Evolutionary conservation across 2,329 filamentous ascomycete genomes (phyloP).

Genomic region (Trichoderma sp.): DNA sequence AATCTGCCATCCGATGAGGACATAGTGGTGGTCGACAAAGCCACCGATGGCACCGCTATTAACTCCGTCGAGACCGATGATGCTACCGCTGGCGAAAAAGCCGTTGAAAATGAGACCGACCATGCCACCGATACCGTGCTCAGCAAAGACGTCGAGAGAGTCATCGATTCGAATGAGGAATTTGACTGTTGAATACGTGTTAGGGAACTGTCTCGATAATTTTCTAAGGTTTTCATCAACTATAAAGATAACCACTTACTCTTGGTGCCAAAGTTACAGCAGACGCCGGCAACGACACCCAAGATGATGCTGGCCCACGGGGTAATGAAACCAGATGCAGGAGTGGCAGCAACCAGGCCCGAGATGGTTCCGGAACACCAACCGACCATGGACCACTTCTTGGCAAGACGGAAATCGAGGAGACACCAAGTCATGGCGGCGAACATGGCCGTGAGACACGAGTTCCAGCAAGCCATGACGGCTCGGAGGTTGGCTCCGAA

Average conservation of each 20-base stretch:
- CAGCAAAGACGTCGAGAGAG: slow-evolving; percentile 69
- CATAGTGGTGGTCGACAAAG: slow-evolving; percentile 72
- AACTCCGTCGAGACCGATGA: slow-evolving; percentile 73
- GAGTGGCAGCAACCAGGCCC: slow-evolving; percentile 67
- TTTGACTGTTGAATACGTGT: slow-evolving; percentile 44
- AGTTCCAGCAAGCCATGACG: slow-evolving; percentile 97
- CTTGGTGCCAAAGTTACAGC: slow-evolving; percentile 68
- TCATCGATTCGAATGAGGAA: slow-evolving; percentile 65
- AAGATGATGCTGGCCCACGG: slow-evolving; percentile 66
- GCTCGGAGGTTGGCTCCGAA: slow-evolving; percentile 94
- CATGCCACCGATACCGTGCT: slow-evolving; percentile 67
- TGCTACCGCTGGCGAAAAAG: slow-evolving; percentile 65
- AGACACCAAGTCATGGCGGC: slow-evolving; percentile 90
- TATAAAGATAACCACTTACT: slow-evolving; percentile 27
- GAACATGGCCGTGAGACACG: slow-evolving; percentile 88
- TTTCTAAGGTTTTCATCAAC: neutral
- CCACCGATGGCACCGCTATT: slow-evolving; percentile 67
- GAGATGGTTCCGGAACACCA: slow-evolving; percentile 72
- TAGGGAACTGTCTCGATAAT: neutral
- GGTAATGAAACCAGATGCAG: slow-evolving; percentile 65
- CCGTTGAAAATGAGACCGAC: slow-evolving; percentile 71
- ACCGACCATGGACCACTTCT: slow-evolving; percentile 84
- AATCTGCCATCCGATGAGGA: slow-evolving; percentile 74
- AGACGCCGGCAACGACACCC: slow-evolving; percentile 63
- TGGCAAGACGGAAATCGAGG: slow-evolving; percentile 89